Evolutionary conservation across 176 grass and related monocot species (phyloP).

Genomic region (Zizania latifolia): DNA sequence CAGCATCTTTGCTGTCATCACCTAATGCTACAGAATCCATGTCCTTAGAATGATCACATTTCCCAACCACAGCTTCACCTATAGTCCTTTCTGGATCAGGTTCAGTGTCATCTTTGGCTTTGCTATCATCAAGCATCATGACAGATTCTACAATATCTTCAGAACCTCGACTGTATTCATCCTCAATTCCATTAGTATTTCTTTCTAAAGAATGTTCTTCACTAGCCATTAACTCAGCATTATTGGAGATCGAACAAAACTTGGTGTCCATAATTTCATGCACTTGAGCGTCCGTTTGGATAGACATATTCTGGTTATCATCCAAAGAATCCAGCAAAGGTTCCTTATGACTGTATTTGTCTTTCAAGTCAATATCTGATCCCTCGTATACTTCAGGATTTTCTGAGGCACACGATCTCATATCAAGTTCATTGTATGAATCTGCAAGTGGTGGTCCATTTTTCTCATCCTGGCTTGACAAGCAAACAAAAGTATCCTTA

Average conservation of each 20-base stretch:
- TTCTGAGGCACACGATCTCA: conserved; percentile 6
- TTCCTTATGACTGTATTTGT: not conserved
- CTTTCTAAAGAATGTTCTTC: conserved; percentile 9
- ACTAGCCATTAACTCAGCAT: not conserved
- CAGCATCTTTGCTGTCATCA: conserved; percentile 15
- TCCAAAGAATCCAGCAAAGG: conserved; percentile 9
- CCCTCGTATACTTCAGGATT: not conserved
- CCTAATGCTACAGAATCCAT: no score
- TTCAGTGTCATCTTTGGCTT: conserved; percentile 14
- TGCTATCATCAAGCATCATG: conserved; percentile 25
- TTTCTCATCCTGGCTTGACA: conserved; percentile 27
- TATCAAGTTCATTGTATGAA: conserved; percentile 19
- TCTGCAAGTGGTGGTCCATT: conserved; percentile 1
- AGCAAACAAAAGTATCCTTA: conserved; percentile 8
- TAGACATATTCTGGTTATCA: conserved; percentile 11
- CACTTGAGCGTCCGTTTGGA: not conserved
- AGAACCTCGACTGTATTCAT: not conserved
- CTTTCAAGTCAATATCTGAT: conserved; percentile 12
- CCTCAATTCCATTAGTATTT: conserved; percentile 15
- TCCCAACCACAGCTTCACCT: conserved; percentile 15
- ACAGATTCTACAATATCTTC: conserved; percentile 18
- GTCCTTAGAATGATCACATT: no score
- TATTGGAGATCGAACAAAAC: not conserved
- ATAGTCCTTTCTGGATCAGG: conserved; percentile 9
- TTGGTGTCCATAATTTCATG: conserved; percentile 13